Percentiles rank a stretch among this genome's conserved stretches.
Evolutionary conservation across 441 rosid species (phyloP).

Genomic region (Brassica hybrid): DNA sequence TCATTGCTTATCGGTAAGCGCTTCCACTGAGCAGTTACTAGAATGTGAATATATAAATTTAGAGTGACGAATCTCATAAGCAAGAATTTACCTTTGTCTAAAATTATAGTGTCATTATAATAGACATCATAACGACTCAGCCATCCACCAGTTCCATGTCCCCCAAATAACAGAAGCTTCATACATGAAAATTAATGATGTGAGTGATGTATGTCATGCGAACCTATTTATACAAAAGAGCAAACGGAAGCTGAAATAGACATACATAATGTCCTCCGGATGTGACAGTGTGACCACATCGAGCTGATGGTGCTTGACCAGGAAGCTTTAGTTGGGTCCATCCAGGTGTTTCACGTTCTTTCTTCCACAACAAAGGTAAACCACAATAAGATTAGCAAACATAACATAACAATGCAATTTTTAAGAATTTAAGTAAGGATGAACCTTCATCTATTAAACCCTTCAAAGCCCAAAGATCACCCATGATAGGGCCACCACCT

Average conservation of each 20-base stretch:
- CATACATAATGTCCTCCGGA: slow-evolving; percentile 96
- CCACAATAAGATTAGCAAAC: slow-evolving; percentile 37
- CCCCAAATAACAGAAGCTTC: slow-evolving; percentile 97
- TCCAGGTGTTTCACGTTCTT: slow-evolving; percentile 96
- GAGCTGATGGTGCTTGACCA: slow-evolving; percentile 97
- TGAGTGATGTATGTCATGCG: slow-evolving; percentile 3
- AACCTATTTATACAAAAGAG: slow-evolving; percentile 4
- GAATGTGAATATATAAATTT: slow-evolving; percentile 19
- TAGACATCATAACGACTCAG: slow-evolving; percentile 97
- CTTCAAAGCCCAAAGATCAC: slow-evolving; percentile 99
- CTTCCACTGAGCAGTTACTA: slow-evolving; percentile 97
- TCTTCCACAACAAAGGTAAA: slow-evolving; percentile 73
- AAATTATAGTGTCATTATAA: slow-evolving; percentile 83
- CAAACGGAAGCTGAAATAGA: too few relatives aligned
- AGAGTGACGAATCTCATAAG: too few relatives aligned
- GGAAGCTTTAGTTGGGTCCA: slow-evolving; percentile 99
- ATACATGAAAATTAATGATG: slow-evolving; percentile 28
- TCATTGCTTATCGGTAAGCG: slow-evolving; percentile 64
- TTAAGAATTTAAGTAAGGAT: too few relatives aligned
- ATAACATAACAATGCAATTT: too few relatives aligned
- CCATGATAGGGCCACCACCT: slow-evolving; percentile 99
- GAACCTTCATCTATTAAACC: slow-evolving; percentile 96
- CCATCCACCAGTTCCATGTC: slow-evolving; percentile 99
- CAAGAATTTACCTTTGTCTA: slow-evolving; percentile 73
- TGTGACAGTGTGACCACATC: slow-evolving; percentile 93